Conservation (phyloP, 1,284 basidiomycete species). For the Naganishia liquefaciens region DNA sequence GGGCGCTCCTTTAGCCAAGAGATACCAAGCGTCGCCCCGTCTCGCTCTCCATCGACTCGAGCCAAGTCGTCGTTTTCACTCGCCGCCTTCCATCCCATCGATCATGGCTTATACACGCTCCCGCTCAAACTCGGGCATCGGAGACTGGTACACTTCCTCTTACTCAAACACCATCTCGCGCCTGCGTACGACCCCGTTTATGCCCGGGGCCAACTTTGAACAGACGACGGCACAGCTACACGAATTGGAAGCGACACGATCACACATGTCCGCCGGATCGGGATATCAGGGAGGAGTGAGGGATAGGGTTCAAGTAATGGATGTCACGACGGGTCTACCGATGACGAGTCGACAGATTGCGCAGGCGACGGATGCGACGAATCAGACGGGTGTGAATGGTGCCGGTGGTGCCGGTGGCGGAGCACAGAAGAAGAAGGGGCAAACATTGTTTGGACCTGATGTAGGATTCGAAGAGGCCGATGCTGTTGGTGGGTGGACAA, state of each 20-base stretch:
- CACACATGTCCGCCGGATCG: constrained; percentile 14
- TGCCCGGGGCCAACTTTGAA: constrained; percentile 30
- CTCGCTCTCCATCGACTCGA: neutral
- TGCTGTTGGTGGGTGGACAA: constrained; percentile 49
- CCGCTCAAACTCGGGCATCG: constrained; percentile 20
- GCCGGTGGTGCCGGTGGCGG: constrained; percentile 4
- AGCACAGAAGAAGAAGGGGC: constrained; percentile 55
- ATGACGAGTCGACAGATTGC: constrained; percentile 28
- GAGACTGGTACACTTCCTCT: constrained; percentile 25
- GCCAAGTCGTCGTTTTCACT: neutral
- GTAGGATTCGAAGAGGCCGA: constrained; percentile 60
- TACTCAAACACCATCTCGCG: constrained; percentile 26
- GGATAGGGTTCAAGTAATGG: constrained; percentile 19
- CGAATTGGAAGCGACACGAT: neutral
- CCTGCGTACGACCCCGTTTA: constrained; percentile 25
- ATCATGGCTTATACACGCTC: constrained; percentile 19
- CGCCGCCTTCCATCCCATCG: too few relatives aligned
- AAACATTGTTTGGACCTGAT: constrained; percentile 71
- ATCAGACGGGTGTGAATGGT: constrained; percentile 15
- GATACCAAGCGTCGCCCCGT: neutral
- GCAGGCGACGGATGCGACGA: constrained; percentile 26
- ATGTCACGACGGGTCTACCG: constrained; percentile 14
- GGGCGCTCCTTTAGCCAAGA: constrained; percentile 24
- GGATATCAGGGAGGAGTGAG: neutral
- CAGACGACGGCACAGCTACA: constrained; percentile 14